Conservation (phyloP, 768 basidiomycete genomes). For the Lentinula aciculospora region DNA sequence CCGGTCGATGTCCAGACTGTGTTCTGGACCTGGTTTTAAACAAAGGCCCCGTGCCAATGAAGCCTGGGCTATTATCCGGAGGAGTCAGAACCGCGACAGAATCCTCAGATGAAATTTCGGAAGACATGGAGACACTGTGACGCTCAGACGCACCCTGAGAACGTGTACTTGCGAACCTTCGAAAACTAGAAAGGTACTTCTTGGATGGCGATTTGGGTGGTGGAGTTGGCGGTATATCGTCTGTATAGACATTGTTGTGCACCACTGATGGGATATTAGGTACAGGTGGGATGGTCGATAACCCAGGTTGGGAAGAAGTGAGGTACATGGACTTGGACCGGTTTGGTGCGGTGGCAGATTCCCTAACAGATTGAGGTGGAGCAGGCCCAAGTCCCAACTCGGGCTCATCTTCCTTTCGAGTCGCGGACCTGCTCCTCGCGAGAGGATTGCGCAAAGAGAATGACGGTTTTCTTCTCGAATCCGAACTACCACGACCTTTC, state of each 20-base stretch:
- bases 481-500: constrained; percentile 1
- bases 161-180: constrained; percentile 36
- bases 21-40: neutral
- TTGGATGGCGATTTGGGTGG: constrained; percentile 43
- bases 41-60: constrained; percentile 10
- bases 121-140: constrained; percentile 53
- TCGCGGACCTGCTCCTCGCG: constrained; percentile 12
- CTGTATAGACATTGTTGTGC: neutral
- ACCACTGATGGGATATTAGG: neutral
- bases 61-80: constrained; percentile 36
- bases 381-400: neutral
- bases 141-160: constrained; percentile 35
- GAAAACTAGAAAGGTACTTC: constrained; percentile 44
- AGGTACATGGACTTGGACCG: constrained; percentile 6
- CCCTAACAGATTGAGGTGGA: neutral
- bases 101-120: constrained; percentile 65
- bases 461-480: constrained; percentile 5
- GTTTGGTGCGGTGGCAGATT: neutral
- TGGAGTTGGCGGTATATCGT: constrained; percentile 30
- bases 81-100: constrained; percentile 58
- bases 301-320: constrained; percentile 1
- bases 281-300: neutral
- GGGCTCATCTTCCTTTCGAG: constrained; percentile 1
- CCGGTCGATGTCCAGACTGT: neutral
- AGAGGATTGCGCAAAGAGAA: constrained; percentile 13